Evolutionary conservation across 2,329 filamentous ascomycete genomes (phyloP), one percentile per base, ranked within the genome.

Genomic region (Teratosphaeria destructans): DNA sequence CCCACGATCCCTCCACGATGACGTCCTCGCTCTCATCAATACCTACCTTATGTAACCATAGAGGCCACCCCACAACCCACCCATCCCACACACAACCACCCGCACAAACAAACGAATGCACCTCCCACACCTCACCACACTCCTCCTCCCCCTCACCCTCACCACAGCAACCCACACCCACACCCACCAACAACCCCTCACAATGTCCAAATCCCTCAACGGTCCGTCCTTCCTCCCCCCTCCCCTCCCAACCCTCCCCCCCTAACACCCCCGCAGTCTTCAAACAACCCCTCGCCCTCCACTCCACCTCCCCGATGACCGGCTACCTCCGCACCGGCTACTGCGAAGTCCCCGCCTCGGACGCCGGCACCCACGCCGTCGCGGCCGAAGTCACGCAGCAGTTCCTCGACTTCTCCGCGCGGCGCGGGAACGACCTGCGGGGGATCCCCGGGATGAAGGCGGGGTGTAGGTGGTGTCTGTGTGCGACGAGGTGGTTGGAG

Each of bases 381-480:
- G 83, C 83, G n/a, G 75, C 71, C 57, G 77, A 82, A 32, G 74
- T 86, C 1, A 83, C 81, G 8, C 77, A 83, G 60, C 79, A 82
- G 64, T 86, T 86, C 70, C 80, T 86, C 37, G 81, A 85, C 67
- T 86, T 82, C 74, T 78, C 78, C 35, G 82, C 83, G 19, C 75
- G 76, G 4, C 77, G 78, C 43, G 84, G 83, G 47, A 86, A 86
- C 66, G 81, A 86, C 66, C 74, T 86, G 37, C 77, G 82, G 27
- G 66, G 70, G 5, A 76, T 77, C 23, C 60, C 62, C 3, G 83
- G 83, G 3, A 76, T 86, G 58, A 81, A 76, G 23, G 79, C 75
- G 12, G 83, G 83, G 7, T 85, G 82, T 66, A 82, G 81, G 69
- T 86, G 84, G 68, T 86, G 84, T 70, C 71, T 86, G 5, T 86